Percentiles rank a stretch among this genome's conserved stretches.
Conservation (phyloP, 1,284 basidiomycete genomes). For the Volvariella surrecta region DNA sequence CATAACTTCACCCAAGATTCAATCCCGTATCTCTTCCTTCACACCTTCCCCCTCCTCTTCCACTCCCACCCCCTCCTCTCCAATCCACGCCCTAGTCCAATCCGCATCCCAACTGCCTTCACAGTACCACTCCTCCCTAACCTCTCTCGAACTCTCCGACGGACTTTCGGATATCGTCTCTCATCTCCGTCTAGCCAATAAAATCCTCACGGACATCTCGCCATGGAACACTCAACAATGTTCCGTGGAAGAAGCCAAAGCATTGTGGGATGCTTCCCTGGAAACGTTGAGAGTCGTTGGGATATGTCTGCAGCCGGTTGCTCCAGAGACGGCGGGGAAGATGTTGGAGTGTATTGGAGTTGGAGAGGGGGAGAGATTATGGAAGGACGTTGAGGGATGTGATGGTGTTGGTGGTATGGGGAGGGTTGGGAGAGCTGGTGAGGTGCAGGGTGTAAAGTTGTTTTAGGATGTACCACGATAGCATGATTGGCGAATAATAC, state of each 20-base stretch:
- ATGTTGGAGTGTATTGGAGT: conserved; percentile 63
- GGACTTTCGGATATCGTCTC: conserved; percentile 2
- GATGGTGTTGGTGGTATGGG: not conserved
- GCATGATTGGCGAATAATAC: too few species aligned
- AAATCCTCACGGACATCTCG: conserved; percentile 48
- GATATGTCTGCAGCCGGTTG: conserved; percentile 72
- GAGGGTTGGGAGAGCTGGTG: too few species aligned
- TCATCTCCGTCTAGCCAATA: conserved; percentile 48
- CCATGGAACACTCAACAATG: conserved; percentile 60
- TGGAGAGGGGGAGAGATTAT: conserved; percentile 25
- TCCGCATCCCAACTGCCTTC: not conserved
- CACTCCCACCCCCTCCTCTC: not conserved
- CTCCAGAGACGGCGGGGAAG: conserved; percentile 54
- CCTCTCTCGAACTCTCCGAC: conserved; percentile 5
- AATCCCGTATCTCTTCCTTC: conserved; percentile 3
- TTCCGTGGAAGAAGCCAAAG: conserved; percentile 31
- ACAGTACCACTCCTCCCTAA: not conserved
- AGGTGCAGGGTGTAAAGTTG: too few species aligned
- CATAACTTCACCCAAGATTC: conserved; percentile 36
- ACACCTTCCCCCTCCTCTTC: not conserved
- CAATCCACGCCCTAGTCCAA: not conserved
- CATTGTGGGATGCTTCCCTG: conserved; percentile 46
- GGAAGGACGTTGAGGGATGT: conserved; percentile 23
- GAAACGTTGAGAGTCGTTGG: conserved; percentile 68
- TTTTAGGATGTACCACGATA: too few species aligned